Conservation (phyloP, 2,329 filamentous ascomycete species). For the Talaromyces piceae region DNA sequence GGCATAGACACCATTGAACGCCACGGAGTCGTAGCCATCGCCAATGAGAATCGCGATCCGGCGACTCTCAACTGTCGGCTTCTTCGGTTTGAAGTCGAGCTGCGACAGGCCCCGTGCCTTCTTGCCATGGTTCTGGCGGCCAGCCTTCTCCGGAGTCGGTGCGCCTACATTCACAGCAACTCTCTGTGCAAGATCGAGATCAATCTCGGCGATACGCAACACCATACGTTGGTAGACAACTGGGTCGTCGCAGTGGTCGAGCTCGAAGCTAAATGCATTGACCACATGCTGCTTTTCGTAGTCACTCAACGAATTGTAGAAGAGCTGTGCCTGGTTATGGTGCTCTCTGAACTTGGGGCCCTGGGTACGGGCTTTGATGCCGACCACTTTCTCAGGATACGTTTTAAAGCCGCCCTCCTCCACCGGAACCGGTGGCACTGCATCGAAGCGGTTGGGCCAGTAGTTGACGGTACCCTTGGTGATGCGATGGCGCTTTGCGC, state of each 20-base stretch:
- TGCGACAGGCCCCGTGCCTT: slow-evolving; percentile 61
- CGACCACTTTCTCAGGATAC: slow-evolving; percentile 56
- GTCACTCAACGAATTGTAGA: slow-evolving; percentile 67
- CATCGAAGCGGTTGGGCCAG: slow-evolving; percentile 66
- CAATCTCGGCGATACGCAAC: slow-evolving; percentile 63
- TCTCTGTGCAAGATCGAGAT: slow-evolving; percentile 58
- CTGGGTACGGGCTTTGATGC: slow-evolving; percentile 60
- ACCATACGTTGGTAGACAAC: slow-evolving; percentile 66
- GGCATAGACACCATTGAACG: slow-evolving; percentile 58
- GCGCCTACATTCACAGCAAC: slow-evolving; percentile 64
- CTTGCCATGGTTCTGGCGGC: slow-evolving; percentile 57
- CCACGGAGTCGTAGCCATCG: slow-evolving; percentile 41
- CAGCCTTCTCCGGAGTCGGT: slow-evolving; percentile 47
- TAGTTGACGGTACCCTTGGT: slow-evolving; percentile 68
- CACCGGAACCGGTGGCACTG: slow-evolving; percentile 53
- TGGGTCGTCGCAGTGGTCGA: slow-evolving; percentile 75
- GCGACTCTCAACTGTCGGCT: slow-evolving; percentile 61
- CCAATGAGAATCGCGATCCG: slow-evolving; percentile 51
- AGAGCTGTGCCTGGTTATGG: slow-evolving; percentile 69
- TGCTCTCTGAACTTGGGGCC: slow-evolving; percentile 73
- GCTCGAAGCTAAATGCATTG: slow-evolving; percentile 58
- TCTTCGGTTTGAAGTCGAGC: slow-evolving; percentile 59
- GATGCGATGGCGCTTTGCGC: slow-evolving; percentile 64
- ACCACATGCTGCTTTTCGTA: slow-evolving; percentile 59
- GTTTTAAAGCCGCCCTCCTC: slow-evolving; percentile 63